Conservation (phyloP, 1,139 yeast genomes). For the Candida glucosophila region DNA sequence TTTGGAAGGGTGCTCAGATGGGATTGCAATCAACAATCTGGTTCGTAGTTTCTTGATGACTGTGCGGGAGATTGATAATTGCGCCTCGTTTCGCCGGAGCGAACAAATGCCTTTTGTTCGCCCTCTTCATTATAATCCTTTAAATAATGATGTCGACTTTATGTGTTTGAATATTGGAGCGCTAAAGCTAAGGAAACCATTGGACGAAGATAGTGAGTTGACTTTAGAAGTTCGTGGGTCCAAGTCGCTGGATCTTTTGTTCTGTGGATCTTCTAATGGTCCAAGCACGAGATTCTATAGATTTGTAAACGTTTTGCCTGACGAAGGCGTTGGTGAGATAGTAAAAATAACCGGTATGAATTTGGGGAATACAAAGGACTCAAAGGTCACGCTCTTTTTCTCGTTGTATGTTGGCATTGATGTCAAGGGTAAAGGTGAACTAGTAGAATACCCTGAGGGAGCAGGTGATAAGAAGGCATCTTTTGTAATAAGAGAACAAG, state of each 20-base stretch:
- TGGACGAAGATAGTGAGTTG: slow-evolving; percentile 28
- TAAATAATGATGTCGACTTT: slow-evolving; percentile 52
- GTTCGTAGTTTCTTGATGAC: too few species aligned
- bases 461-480: slow-evolving; percentile 21
- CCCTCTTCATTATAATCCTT: slow-evolving; percentile 56
- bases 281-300: slow-evolving; percentile 51
- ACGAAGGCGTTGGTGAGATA: slow-evolving; percentile 67
- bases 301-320: slow-evolving; percentile 69
- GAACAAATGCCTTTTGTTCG: slow-evolving; percentile 56
- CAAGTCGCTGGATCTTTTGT: slow-evolving; percentile 39
- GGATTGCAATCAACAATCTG: slow-evolving; percentile 78
- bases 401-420: slow-evolving; percentile 51
- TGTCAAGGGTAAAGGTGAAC: slow-evolving; percentile 29
- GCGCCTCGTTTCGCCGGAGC: too few species aligned
- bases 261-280: slow-evolving; percentile 66
- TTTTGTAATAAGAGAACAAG: slow-evolving; percentile 40
- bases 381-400: slow-evolving; percentile 45
- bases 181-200: slow-evolving; percentile 26
- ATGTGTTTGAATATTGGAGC: slow-evolving; percentile 51
- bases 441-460: slow-evolving; percentile 34
- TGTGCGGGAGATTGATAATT: too few species aligned
- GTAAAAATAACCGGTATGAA: slow-evolving; percentile 52
- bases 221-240: slow-evolving; percentile 43
- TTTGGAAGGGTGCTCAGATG: slow-evolving; percentile 66
- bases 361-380: slow-evolving; percentile 34